A percentile compares a stretch with the other conserved stretches of the same genome.
Conservation (phyloP, 2,329 filamentous ascomycete species). For the Pseudogymnoascus sp. region DNA sequence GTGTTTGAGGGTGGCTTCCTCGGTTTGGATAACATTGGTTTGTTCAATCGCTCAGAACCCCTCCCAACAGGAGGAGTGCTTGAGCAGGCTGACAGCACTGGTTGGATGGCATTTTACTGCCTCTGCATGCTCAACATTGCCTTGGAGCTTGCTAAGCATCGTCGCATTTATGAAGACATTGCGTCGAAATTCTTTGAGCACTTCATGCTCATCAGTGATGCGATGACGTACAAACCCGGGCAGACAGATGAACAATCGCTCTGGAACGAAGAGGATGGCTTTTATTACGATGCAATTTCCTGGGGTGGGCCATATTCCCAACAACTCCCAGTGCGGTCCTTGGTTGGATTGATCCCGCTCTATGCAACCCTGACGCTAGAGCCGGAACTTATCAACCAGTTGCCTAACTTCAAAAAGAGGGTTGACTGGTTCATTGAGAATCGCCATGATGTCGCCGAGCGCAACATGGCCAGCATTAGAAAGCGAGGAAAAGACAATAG, state of each 20-base stretch:
- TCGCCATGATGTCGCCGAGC: constrained; percentile 74
- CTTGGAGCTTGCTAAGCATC: constrained; percentile 88
- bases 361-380: constrained; percentile 89
- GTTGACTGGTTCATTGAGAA: constrained; percentile 93
- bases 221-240: constrained; percentile 77
- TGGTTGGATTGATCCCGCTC: constrained; percentile 87
- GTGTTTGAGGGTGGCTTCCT: constrained; percentile 96
- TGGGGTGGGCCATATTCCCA: constrained; percentile 92
- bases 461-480: constrained; percentile 89
- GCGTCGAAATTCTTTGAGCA: constrained; percentile 98
- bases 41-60: constrained; percentile 95
- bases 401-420: constrained; percentile 87
- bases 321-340: constrained; percentile 81
- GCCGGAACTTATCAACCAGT: constrained; percentile 83
- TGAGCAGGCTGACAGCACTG: constrained; percentile 94
- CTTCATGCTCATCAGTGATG: constrained; percentile 95
- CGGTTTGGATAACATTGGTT: constrained; percentile 90
- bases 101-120: constrained; percentile 98
- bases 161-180: constrained; percentile 91
- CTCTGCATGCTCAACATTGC: constrained; percentile 96
- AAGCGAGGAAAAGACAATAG: constrained; percentile 85
- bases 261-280: constrained; percentile 94
- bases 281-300: constrained; percentile 97
- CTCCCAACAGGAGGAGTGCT: constrained; percentile 86
- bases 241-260: constrained; percentile 70